Conservation (phyloP, 2,329 filamentous ascomycete genomes). For the Diaporthe ampelina region DNA sequence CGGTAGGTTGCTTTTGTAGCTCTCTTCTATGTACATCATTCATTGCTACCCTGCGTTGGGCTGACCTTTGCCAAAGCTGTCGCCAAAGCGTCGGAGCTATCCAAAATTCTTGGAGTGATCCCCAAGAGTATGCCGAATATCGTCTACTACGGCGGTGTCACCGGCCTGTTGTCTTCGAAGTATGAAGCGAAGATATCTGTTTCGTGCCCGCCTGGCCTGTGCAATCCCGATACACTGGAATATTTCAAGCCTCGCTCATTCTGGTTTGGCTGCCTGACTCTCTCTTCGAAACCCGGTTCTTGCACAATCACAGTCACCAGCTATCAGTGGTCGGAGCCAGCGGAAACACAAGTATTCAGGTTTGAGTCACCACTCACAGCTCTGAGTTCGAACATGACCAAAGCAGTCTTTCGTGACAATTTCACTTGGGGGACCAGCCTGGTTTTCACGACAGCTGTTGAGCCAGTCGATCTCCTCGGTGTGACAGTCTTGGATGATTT, state of each 20-base stretch:
- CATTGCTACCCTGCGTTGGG: no score
- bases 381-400: neutral
- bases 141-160: neutral
- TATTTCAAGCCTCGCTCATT: neutral
- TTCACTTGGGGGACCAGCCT: neutral
- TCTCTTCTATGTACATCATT: no score
- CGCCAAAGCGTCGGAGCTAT: no score
- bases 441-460: neutral
- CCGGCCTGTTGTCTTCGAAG: neutral
- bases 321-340: neutral
- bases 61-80: no score
- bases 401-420: neutral
- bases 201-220: no score
- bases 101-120: no score
- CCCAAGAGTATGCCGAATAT: no score
- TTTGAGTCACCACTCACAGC: neutral
- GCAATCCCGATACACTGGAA: neutral
- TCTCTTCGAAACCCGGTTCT: neutral
- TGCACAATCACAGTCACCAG: neutral
- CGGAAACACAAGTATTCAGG: neutral
- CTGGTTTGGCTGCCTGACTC: neutral
- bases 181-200: neutral
- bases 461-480: neutral
- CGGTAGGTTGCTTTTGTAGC: no score
- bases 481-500: neutral